Evolutionary conservation across 2,329 filamentous ascomycete genomes (phyloP).

Genomic region (Arthrinium puccinioides): DNA sequence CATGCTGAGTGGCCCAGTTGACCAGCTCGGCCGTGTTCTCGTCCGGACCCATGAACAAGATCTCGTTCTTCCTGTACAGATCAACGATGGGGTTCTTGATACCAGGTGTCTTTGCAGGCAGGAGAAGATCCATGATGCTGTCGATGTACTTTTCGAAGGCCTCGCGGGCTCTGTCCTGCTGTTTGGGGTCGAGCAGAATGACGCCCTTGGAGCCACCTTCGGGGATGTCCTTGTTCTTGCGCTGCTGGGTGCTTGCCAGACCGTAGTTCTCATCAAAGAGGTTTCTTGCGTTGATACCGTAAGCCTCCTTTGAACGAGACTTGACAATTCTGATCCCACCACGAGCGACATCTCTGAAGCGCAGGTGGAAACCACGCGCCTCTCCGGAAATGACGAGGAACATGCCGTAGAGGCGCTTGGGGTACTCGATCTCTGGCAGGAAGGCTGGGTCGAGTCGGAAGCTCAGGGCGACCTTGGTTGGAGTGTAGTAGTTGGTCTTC

Average conservation of each 20-base stretch:
- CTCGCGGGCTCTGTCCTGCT: slow-evolving; percentile 86
- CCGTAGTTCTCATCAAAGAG: slow-evolving; percentile 99
- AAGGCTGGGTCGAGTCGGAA: slow-evolving; percentile 89
- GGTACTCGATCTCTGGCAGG: slow-evolving; percentile 86
- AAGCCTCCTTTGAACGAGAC: slow-evolving; percentile 91
- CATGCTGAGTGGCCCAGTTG: slow-evolving; percentile 97
- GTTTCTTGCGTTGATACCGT: slow-evolving; percentile 90
- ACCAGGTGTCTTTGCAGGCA: slow-evolving; percentile 83
- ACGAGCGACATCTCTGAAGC: slow-evolving; percentile 93
- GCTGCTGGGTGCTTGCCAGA: slow-evolving; percentile 94
- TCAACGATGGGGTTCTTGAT: slow-evolving; percentile 99
- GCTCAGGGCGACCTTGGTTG: slow-evolving; percentile 94
- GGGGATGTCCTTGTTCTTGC: slow-evolving; percentile 99
- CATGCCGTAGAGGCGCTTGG: slow-evolving; percentile 92
- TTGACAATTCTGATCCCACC: slow-evolving; percentile 98
- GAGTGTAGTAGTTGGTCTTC: slow-evolving; percentile 97
- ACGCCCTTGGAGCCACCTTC: slow-evolving; percentile 98
- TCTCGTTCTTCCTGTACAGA: slow-evolving; percentile 89
- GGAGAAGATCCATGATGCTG: slow-evolving; percentile 89
- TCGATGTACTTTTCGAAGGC: slow-evolving; percentile 99
- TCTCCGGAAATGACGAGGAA: slow-evolving; percentile 97
- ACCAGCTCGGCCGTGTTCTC: slow-evolving; percentile 98
- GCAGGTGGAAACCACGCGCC: slow-evolving; percentile 92
- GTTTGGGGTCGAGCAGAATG: slow-evolving; percentile 84
- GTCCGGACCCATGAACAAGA: slow-evolving; percentile 96